These are phyloP conservation scores for Sporothrix variecibatus DNA, from an alignment of 2,329 filamentous ascomycete genomes.

Conservation along the genomic window DNA sequence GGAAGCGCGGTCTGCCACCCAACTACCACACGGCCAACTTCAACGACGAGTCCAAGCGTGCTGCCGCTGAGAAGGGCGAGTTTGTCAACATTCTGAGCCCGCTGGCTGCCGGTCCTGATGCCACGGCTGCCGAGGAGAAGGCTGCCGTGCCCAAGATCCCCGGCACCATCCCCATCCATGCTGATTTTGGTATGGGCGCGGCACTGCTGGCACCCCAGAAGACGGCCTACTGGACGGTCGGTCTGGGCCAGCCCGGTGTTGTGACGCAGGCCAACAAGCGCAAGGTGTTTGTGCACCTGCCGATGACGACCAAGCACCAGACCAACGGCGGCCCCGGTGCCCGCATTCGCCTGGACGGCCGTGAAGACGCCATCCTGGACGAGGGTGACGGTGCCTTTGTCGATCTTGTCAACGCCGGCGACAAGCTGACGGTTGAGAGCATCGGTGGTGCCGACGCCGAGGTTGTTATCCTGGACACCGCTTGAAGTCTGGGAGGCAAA, in stretches of 20 bases:
- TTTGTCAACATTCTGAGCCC: conserved; percentile 78
- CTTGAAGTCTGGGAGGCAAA: conserved; percentile 39
- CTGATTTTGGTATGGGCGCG: conserved; percentile 81
- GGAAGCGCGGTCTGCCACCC: conserved; percentile 70
- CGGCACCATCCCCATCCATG: conserved; percentile 78
- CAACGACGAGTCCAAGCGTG: conserved; percentile 67
- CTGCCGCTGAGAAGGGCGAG: conserved; percentile 46
- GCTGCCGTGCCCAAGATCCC: conserved; percentile 61
- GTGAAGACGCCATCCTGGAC: conserved; percentile 65
- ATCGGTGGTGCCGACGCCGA: conserved; percentile 69
- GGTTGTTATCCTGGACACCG: conserved; percentile 67
- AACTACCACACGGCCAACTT: conserved; percentile 76
- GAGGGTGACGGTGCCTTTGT: conserved; percentile 70
- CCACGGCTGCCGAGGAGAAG: conserved; percentile 63
- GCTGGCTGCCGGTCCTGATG: conserved; percentile 65
- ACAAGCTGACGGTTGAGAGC: conserved; percentile 65
- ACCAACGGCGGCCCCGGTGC: conserved; percentile 66
- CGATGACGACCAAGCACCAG: conserved; percentile 60
- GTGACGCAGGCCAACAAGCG: conserved; percentile 55
- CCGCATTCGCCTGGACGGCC: conserved; percentile 67
- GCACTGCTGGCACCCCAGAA: conserved; percentile 67
- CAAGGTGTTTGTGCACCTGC: conserved; percentile 78
- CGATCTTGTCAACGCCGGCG: conserved; percentile 63
- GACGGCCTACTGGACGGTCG: conserved; percentile 65
- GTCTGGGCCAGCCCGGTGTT: conserved; percentile 58